Evolutionary conservation across 1,284 basidiomycete species (phyloP).

Genomic region (Sanghuangporus sanghuang): DNA sequence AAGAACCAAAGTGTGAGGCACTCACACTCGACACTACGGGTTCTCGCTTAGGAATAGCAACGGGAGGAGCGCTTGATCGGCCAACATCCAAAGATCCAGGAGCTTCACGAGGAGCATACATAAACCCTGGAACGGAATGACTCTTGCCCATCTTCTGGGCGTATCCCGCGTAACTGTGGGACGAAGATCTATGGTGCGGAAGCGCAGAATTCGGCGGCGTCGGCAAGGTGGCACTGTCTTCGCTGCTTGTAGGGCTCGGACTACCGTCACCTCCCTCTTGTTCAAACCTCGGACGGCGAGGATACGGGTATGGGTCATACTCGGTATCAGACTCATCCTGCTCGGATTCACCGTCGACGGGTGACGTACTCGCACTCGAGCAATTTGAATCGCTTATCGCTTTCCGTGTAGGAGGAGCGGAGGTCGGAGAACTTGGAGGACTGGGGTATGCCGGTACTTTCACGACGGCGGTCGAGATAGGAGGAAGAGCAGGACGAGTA

Average conservation of each 20-base stretch:
- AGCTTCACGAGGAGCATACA: not conserved
- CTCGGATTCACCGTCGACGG: not conserved
- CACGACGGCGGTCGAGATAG: not conserved
- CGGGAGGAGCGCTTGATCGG: not conserved
- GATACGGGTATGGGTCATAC: not conserved
- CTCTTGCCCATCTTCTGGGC: constrained; percentile 4
- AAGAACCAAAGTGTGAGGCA: not conserved
- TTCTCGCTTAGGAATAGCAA: not conserved
- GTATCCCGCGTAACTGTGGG: not conserved
- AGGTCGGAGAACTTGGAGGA: not conserved
- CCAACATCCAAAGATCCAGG: not conserved
- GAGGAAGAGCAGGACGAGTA: not conserved
- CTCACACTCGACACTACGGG: constrained; percentile 2
- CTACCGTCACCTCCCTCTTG: not conserved
- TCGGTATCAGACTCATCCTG: not conserved
- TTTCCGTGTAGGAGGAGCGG: not conserved
- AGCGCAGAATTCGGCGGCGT: constrained; percentile 6
- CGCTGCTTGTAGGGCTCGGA: constrained; percentile 1
- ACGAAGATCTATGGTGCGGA: not conserved
- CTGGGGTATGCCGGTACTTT: constrained; percentile 1
- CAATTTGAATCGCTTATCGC: not conserved
- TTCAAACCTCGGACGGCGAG: not conserved
- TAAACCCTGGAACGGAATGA: not conserved
- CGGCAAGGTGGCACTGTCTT: constrained; percentile 6
- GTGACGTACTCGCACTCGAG: not conserved